Evolutionary conservation across 2,329 filamentous ascomycete genomes (phyloP), one percentile per base, ranked within the genome.

Genomic region (Pseudocercospora pini-densiflorae): DNA sequence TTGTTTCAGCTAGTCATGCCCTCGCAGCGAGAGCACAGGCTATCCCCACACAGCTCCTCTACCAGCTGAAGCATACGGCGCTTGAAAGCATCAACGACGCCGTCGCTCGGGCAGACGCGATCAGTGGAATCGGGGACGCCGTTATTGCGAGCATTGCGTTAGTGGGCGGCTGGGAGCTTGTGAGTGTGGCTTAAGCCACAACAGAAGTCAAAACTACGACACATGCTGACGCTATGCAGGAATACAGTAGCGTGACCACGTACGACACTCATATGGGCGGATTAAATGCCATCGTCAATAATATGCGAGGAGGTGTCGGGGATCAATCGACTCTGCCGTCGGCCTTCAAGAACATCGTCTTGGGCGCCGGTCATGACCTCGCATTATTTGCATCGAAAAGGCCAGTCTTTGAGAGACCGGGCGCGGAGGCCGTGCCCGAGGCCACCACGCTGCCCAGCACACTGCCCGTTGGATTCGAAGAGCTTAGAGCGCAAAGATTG

Each of bases 221-320:
- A 60, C 51, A 63, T 51, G 47, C 55, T 62, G 23, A 62, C n/a
- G 24, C 59, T 58, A 59, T 53, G 23, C 59, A 71, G 69, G 63
- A 70, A 40, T 71, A 68, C 43, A 69, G 69, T 53, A 62, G 66
- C n/a, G 45, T 63, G 12, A 24, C 36, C 6, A 68, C 63, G n/a
- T 68, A 70, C 65, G 63, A 68, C 14, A 71, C 69, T 31, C 70
- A 72, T 40, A 71, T 72, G 67, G 33, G 61, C 10, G 70, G 70
- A 14, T 57, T 72, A 5, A 62, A 62, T 19, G 64, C 64, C 5
- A 72, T 71, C 29, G 63, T 72, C 31, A 64, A 60, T 47, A 65
- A 62, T 23, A 54, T 72, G 12, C 66, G 68, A 31, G 70, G 70
- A 43, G 70, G 69, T 9, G 60, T 49, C 16, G 65, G 67, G 16